phyloP scores from a whole-genome alignment of 2,329 filamentous ascomycete species.

The Cercospora zeae-maydis region DNA sequence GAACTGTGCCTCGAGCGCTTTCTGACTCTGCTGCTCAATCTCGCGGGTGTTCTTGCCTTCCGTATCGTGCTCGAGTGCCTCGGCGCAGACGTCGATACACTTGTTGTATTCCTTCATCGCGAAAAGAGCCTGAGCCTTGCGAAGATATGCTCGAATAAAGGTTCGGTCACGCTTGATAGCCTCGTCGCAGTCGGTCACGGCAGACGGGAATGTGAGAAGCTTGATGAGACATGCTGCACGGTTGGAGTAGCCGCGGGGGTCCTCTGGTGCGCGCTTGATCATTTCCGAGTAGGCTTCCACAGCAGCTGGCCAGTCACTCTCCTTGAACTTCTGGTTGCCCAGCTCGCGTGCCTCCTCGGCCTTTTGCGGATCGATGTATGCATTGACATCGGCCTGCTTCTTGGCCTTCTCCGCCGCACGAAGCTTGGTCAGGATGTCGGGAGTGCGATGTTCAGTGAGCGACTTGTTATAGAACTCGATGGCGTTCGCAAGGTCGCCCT shows the following conservation, averaged over 20 bases:
- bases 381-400: slow-evolving; percentile 67
- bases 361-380: slow-evolving; percentile 86
- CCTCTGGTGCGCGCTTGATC: slow-evolving; percentile 90
- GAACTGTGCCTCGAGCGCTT: slow-evolving; percentile 88
- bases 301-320: slow-evolving; percentile 88
- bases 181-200: slow-evolving; percentile 84
- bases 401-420: slow-evolving; percentile 86
- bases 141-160: slow-evolving; percentile 94
- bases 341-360: slow-evolving; percentile 93
- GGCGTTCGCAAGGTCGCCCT: slow-evolving; percentile 73
- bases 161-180: slow-evolving; percentile 87
- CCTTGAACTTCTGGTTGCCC: slow-evolving; percentile 96
- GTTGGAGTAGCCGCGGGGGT: slow-evolving; percentile 94
- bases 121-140: slow-evolving; percentile 92
- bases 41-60: slow-evolving; percentile 80
- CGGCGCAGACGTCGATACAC: slow-evolving; percentile 82
- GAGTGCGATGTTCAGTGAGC: slow-evolving; percentile 92
- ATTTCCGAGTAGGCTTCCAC: slow-evolving; percentile 94
- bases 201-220: slow-evolving; percentile 90
- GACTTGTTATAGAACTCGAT: slow-evolving; percentile 90
- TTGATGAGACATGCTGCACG: slow-evolving; percentile 96
- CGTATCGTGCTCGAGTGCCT: slow-evolving; percentile 73
- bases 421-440: slow-evolving; percentile 89
- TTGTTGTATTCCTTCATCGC: slow-evolving; percentile 98
- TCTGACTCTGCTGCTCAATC: slow-evolving; percentile 91